Evolutionary conservation across 1,139 yeast genomes (phyloP), one percentile per base, ranked within the genome.

Genomic region (Debaryomycetaceae sp.): DNA sequence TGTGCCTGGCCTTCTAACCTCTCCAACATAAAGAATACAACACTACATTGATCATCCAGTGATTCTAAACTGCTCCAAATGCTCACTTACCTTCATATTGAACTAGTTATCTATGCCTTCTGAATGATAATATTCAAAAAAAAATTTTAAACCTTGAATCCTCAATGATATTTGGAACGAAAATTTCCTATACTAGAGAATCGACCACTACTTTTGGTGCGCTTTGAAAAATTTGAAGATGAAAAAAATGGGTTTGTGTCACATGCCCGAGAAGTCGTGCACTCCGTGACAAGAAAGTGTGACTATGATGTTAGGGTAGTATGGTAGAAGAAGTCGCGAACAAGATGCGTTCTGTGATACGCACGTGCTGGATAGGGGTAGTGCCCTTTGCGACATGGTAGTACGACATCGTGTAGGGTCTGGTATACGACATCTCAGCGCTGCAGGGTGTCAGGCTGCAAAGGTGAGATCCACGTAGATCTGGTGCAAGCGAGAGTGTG

Each of bases 51-150:
- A 27, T 27, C 31, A 2, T 27, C 11, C 8, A 27, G 11, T 27
- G 31, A 27, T 27, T 8, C 11, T 3, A 7, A 3, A 7, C 31
- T 11, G 11, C 31, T 27, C 3, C 2, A 3, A 27, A 11, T 8
- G 31, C 11, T 27, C 31, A 65, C 69, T 64, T 65, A 65, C 69
- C 69, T 66, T 66, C 71, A 66, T 66, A 58, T 65, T 65, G 69
- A 57, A 57, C 59, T 62, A 62, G 60, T 61, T 60, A 60, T 65
- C 62, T 57, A 55, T 55, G 64, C 64, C 53, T 53, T 55, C 38
- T 41, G 45, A 47, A 40, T 45, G 43, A 43, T 36, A 35, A 29
- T 46, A 39, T 39, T 42, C 42, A 35, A 42, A 36, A 42, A 46
- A 48, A 40, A 39, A 40, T 45, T 45, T 39, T 43, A 48, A 49